Evolutionary conservation across 2,329 filamentous ascomycete genomes (phyloP), one percentile per base, ranked within the genome.

Genomic region (Escovopsis weberi): DNA sequence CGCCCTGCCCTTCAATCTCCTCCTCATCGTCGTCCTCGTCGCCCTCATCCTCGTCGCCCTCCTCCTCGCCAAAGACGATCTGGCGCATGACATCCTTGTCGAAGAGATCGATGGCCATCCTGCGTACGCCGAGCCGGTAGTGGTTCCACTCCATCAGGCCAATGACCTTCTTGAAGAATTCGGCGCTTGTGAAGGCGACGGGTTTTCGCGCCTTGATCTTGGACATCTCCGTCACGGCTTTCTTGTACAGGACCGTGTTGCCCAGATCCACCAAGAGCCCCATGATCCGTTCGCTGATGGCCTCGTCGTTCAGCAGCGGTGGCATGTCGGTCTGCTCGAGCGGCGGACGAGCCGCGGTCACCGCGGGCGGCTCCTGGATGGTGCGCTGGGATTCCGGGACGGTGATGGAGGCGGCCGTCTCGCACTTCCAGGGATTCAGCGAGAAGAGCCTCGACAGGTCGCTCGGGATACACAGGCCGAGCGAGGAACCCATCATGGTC

Each of bases 31-130:
- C 61, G 34, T 80, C 78, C 9, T 63, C 62, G 15, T 56, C 57
- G 10, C 63, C 61, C 33, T 56, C 60, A 32, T 56, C 61, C 41
- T 85, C 82, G 42, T 85, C 81, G 18, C 85, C 82, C 40, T 45
- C 43, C 8, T 82, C 81, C 9, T 64, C 63, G 18, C 61, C 63
- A 45, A 94, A 79, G 11, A 98, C 83, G 46, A 95, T 84, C 50
- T 78, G 76, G 48, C 87, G 72, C 62, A 96, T 71, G 37, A 96
- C 85, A 45, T 76, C 80, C 62, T 89, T 91, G 55, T 96, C 89
- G 54, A 98, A 98, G 19, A 98, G 65, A 57, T 96, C 91, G 46
- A 96, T 80, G 33, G 94, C 83, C 63, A 94, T 88, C 38, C 89
- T 80, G 47, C 89, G 82, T 26, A 93, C 83, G 1, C 81, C 82